Conservation (phyloP, 306 rosid genomes). For the Arachis stenosperma region DNA sequence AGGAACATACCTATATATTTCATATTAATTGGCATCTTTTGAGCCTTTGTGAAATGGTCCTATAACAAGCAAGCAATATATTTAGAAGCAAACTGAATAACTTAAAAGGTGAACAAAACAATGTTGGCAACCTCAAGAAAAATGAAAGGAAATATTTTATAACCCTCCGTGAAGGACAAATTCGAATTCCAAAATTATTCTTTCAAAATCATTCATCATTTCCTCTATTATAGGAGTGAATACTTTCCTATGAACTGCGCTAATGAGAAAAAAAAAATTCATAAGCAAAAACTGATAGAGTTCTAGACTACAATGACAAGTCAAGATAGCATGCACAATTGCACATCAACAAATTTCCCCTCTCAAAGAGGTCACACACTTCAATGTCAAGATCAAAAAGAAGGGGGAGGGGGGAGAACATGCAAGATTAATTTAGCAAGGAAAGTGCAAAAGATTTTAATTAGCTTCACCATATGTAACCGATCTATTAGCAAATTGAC, state of each 20-base stretch:
- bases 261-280: neutral
- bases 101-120: conserved; percentile 20
- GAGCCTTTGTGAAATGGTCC: conserved; percentile 71
- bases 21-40: conserved; percentile 74
- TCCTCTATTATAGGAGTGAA: neutral
- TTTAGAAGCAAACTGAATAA: conserved; percentile 32
- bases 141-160: conserved; percentile 31
- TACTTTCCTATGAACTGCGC: too few species aligned
- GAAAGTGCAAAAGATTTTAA: conserved; percentile 5
- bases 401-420: neutral
- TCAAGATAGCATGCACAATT: neutral
- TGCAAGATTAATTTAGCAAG: conserved; percentile 2
- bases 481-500: conserved; percentile 1
- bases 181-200: conserved; percentile 18
- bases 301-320: conserved; percentile 19
- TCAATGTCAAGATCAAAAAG: conserved; percentile 9
- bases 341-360: conserved; percentile 5
- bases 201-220: conserved; percentile 15
- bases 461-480: conserved; percentile 20
- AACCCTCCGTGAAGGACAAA: conserved; percentile 14
- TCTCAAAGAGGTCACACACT: conserved; percentile 14
- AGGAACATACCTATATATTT: conserved; percentile 81
- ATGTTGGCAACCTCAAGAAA: conserved; percentile 29
- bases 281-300: neutral
- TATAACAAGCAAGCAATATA: conserved; percentile 39